Evolutionary conservation across 495 filamentous ascomycete species (phyloP), one percentile per base, ranked within the genome.

Genomic region (Chaetomium cochliodes): DNA sequence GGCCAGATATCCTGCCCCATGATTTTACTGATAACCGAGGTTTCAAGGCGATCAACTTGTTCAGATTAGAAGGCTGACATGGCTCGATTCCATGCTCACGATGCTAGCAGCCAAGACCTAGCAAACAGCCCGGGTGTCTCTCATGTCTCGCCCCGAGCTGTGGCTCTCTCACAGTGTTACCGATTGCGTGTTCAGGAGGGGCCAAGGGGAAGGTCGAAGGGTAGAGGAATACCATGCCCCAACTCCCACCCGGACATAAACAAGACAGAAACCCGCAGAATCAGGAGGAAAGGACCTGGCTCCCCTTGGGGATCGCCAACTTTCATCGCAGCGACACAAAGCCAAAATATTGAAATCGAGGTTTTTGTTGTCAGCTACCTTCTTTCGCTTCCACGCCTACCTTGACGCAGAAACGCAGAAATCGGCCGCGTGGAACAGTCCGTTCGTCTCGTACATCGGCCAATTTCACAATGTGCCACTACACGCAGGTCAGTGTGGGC

Each of bases 381-480:
- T 55, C 23, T 3, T 0, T 6, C 28, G 28, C 5, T 8, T 37
- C 8, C 33, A 11, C 33, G 33, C 9, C 1, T 37, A 37, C 22
- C 18, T 28, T 16, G n/a, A 30, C 1, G n/a, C n/a, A n/a, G n/a
- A n/a, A 30, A 30, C 28, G 18, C 18, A 3, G 11, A 11, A 55
- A 20, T 3, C 16, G 26, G 18, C 28, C 52, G 12, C 15, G 18
- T 12, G 15, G n/a, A 28, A 53, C 12, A 56, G 39, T 6, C 6
- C 8, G 8, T n/a, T 5, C 20, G 12, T 22, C 20, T 52, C 50
- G 26, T 4, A 39, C 23, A 0, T 23, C 5, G 22, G 46, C 15
- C 50, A 46, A 26, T 51, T n/a, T 23, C 4, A 49, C 16, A 0
- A 65, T 65, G 58, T 62, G 63, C 47, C 22, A 61, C 22, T 61